phyloP scores from a whole-genome alignment of 2,329 filamentous ascomycete genomes.

The Ciborinia camelliae region DNA sequence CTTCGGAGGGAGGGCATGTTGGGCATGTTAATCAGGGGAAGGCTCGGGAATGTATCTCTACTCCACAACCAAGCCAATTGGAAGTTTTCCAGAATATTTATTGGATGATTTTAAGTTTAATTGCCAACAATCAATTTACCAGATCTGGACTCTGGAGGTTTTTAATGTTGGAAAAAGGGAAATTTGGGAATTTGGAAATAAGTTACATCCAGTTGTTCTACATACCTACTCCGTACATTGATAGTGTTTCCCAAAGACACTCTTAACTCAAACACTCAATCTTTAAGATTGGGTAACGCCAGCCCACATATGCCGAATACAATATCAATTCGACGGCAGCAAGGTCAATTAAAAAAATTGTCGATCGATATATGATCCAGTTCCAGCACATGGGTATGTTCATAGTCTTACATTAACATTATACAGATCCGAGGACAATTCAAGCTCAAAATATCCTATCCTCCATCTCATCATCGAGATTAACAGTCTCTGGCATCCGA shows the following conservation, averaged over 20 bases:
- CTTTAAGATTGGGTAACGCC: not conserved
- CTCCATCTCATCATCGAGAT: slow-evolving; percentile 11
- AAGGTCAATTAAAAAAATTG: not conserved
- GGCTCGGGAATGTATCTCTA: not conserved
- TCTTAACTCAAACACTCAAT: not conserved
- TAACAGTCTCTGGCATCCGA: not conserved
- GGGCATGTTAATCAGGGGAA: slow-evolving; percentile 15
- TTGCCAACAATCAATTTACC: slow-evolving; percentile 4
- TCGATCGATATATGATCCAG: not conserved
- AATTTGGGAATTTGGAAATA: too few relatives aligned
- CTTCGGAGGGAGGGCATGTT: not conserved
- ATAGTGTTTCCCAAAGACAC: not conserved
- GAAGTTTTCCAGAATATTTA: not conserved
- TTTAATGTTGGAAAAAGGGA: not conserved
- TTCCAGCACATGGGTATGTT: not conserved
- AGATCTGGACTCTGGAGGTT: not conserved
- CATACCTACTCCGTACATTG: too few relatives aligned
- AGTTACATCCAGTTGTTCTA: not conserved
- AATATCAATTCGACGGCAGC: slow-evolving; percentile 1
- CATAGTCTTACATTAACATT: slow-evolving; percentile 2
- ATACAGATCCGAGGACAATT: not conserved
- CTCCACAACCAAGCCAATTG: slow-evolving; percentile 8
- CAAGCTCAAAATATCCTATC: slow-evolving; percentile 29
- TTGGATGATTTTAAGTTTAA: slow-evolving; percentile 2
- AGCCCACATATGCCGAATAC: not conserved